Evolutionary conservation across 2,329 filamentous ascomycete genomes (phyloP).

Genomic region (Teratosphaeria destructans): DNA sequence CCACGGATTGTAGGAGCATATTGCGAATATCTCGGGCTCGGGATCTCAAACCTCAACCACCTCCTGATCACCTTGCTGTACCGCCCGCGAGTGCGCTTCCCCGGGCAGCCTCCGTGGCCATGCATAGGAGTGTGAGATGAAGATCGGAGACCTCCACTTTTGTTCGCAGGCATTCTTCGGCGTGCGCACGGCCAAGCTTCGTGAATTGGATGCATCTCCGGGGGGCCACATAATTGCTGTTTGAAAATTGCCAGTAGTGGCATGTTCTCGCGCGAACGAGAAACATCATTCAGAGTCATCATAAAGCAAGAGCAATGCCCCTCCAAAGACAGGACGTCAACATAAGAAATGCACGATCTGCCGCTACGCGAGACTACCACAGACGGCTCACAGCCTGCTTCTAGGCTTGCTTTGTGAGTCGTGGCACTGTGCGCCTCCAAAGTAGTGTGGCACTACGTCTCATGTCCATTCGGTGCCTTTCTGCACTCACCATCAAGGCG

Average conservation of each 20-base stretch:
- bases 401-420: background rate
- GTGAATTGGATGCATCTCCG: background rate
- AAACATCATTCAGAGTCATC: background rate
- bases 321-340: slow-evolving; percentile 20
- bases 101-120: background rate
- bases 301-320: slow-evolving; percentile 6
- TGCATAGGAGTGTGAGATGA: background rate
- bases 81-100: background rate
- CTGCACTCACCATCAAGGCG: too few species aligned
- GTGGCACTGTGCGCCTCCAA: background rate
- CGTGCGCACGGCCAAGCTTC: background rate
- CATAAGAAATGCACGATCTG: slow-evolving; percentile 22
- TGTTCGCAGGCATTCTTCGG: background rate
- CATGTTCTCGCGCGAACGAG: background rate
- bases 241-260: background rate
- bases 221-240: background rate
- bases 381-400: slow-evolving; percentile 11
- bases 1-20: background rate
- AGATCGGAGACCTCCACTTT: background rate
- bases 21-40: background rate
- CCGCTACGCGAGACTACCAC: slow-evolving; percentile 21
- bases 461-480: too few species aligned
- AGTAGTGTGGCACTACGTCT: too few species aligned
- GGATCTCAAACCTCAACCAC: background rate
- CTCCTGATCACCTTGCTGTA: background rate